Percentiles rank a stretch among this genome's conserved stretches.
phyloP scores from a whole-genome alignment of 129 eudicot genomes.

The Sambucus nigra region DNA sequence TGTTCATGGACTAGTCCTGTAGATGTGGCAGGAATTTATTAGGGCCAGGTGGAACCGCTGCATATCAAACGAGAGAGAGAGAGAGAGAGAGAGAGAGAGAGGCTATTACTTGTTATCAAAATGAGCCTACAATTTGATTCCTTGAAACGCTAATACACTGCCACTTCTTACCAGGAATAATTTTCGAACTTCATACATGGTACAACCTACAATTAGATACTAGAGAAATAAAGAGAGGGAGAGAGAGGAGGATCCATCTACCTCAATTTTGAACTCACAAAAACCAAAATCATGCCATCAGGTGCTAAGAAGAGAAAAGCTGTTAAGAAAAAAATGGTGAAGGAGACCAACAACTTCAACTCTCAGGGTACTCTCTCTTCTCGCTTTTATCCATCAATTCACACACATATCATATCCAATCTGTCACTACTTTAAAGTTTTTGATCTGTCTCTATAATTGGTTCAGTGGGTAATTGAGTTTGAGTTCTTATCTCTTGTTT shows the following conservation, averaged over 20 bases:
- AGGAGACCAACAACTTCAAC: slow-evolving; percentile 3
- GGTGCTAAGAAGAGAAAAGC: slow-evolving; percentile 97
- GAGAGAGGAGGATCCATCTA: background rate
- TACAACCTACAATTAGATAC: background rate
- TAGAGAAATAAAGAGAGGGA: slow-evolving; percentile 12
- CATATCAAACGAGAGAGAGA: no score
- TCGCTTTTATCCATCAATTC: slow-evolving; percentile 3
- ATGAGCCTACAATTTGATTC: background rate
- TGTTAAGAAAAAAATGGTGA: slow-evolving; percentile 73
- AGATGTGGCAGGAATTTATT: no score
- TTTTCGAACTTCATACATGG: background rate
- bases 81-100: background rate
- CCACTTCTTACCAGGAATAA: background rate
- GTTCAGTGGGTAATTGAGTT: slow-evolving; percentile 34
- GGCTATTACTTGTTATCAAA: no score
- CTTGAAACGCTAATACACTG: background rate
- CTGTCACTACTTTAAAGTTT: slow-evolving; percentile 7
- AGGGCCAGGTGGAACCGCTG: no score
- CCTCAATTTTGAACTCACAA: slow-evolving; percentile 2
- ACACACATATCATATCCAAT: slow-evolving; percentile 10
- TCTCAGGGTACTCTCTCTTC: slow-evolving; percentile 24
- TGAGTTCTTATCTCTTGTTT: background rate
- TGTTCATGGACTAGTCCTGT: no score
- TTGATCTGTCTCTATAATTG: slow-evolving; percentile 14
- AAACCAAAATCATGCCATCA: slow-evolving; percentile 63